phyloP scores from a whole-genome alignment of 441 rosid genomes.

The Pelargonium australe region DNA sequence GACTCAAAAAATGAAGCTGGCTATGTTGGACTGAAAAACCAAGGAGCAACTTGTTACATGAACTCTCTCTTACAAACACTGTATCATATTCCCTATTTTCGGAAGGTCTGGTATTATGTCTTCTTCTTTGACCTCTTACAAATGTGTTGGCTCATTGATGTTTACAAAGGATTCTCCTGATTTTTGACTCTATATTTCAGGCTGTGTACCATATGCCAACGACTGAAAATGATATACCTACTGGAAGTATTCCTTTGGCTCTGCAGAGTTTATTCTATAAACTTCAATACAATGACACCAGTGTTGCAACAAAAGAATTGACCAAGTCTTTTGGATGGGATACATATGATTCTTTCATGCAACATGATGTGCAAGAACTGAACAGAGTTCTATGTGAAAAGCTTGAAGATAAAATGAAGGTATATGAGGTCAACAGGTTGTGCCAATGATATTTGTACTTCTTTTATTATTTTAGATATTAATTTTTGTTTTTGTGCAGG shows the following conservation, averaged over 20 bases:
- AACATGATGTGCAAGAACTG: slow-evolving; percentile 81
- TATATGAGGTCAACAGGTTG: slow-evolving; percentile 10
- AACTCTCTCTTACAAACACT: slow-evolving; percentile 71
- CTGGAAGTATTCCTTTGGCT: slow-evolving; percentile 72
- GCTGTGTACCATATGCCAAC: slow-evolving; percentile 83
- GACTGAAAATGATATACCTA: slow-evolving; percentile 60
- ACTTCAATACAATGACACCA: slow-evolving; percentile 63
- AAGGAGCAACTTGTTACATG: slow-evolving; percentile 80
- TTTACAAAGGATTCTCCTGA: slow-evolving; percentile 13
- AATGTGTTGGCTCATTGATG: background rate
- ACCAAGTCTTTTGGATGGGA: slow-evolving; percentile 85
- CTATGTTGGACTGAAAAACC: slow-evolving; percentile 73
- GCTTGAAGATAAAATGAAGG: slow-evolving; percentile 78
- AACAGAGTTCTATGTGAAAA: slow-evolving; percentile 70
- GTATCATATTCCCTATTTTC: slow-evolving; percentile 67
- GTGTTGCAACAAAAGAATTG: slow-evolving; percentile 71
- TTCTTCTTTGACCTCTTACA: slow-evolving; percentile 51
- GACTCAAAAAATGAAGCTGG: slow-evolving; percentile 76
- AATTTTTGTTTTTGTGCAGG: slow-evolving; percentile 28
- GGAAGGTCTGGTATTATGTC: slow-evolving; percentile 41
- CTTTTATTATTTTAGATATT: background rate
- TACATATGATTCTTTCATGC: slow-evolving; percentile 74
- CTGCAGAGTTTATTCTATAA: slow-evolving; percentile 70
- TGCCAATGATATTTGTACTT: background rate
- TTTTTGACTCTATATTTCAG: slow-evolving; percentile 30